Conservation (phyloP, 805 yeast genomes). For the Saccharomycopsis schoenii region DNA sequence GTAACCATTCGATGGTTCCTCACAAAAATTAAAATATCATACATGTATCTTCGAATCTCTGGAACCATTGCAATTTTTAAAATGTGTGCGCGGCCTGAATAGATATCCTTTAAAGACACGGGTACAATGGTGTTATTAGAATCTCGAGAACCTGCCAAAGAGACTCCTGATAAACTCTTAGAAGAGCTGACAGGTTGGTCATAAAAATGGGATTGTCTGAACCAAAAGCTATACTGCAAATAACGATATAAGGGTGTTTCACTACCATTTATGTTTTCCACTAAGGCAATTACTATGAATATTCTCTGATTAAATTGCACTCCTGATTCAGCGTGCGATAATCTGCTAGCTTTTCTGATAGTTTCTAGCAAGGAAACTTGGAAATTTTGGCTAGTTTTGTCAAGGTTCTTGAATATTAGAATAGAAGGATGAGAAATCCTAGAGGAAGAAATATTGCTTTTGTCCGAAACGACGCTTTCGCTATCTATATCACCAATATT, state of each 20-base stretch:
- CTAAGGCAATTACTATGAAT: conserved; percentile 20
- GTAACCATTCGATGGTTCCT: conserved; percentile 46
- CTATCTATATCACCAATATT: not conserved
- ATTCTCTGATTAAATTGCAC: conserved; percentile 9
- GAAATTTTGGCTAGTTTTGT: conserved; percentile 4
- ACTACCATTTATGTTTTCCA: conserved; percentile 19
- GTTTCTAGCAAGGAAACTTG: conserved; percentile 18
- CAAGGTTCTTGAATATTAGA: conserved; percentile 14
- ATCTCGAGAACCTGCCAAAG: not conserved
- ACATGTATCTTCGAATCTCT: conserved; percentile 44
- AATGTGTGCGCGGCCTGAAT: conserved; percentile 14
- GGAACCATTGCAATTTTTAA: conserved; percentile 30
- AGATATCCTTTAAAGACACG: not conserved
- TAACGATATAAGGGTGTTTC: conserved; percentile 20
- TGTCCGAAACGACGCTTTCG: not conserved
- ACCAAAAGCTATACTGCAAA: conserved; percentile 25
- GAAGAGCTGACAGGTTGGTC: not conserved
- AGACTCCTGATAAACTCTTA: not conserved
- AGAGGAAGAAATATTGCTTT: not conserved
- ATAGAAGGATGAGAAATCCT: not conserved
- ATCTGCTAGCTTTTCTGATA: conserved; percentile 7
- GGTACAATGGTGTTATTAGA: not conserved
- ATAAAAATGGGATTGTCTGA: conserved; percentile 24
- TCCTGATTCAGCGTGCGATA: not conserved
- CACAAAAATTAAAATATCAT: conserved; percentile 43